Evolutionary conservation across 192 early-diverging fungal species (phyloP).

Genomic region (Geranomyces variabilis): DNA sequence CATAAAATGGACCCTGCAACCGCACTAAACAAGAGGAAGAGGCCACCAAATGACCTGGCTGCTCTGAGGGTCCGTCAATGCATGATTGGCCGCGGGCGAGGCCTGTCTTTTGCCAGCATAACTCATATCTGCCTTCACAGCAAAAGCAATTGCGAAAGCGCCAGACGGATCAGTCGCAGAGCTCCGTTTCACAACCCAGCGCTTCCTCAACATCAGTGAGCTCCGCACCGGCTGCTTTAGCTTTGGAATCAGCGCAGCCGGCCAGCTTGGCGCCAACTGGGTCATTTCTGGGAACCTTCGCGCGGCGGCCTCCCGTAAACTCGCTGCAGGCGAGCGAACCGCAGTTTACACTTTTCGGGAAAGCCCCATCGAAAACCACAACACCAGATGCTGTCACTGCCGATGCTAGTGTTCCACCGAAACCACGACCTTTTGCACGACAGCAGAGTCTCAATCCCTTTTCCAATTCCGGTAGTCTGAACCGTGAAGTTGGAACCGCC

Average conservation of each 20-base stretch:
- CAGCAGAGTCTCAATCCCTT: background rate
- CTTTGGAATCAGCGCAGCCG: background rate
- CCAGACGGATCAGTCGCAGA: background rate
- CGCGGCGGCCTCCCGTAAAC: background rate
- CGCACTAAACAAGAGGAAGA: background rate
- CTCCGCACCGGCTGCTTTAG: background rate
- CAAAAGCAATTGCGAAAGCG: background rate
- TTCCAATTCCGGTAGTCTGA: background rate
- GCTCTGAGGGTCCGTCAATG: background rate
- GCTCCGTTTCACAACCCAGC: background rate
- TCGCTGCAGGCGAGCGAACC: background rate
- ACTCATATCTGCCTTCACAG: background rate
- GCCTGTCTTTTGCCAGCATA: background rate
- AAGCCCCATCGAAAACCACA: background rate
- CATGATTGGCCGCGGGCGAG: background rate
- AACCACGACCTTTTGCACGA: background rate
- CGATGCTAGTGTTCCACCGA: background rate
- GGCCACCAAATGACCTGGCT: slow-evolving; percentile 1
- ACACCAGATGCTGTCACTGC: background rate
- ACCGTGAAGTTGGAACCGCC: background rate
- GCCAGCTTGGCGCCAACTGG: background rate
- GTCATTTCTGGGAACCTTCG: background rate
- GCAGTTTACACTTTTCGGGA: background rate
- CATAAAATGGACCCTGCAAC: too few relatives aligned
- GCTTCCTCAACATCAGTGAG: background rate